Conservation (phyloP, 78 protist species). For the Emiliania huxleyi region DNA sequence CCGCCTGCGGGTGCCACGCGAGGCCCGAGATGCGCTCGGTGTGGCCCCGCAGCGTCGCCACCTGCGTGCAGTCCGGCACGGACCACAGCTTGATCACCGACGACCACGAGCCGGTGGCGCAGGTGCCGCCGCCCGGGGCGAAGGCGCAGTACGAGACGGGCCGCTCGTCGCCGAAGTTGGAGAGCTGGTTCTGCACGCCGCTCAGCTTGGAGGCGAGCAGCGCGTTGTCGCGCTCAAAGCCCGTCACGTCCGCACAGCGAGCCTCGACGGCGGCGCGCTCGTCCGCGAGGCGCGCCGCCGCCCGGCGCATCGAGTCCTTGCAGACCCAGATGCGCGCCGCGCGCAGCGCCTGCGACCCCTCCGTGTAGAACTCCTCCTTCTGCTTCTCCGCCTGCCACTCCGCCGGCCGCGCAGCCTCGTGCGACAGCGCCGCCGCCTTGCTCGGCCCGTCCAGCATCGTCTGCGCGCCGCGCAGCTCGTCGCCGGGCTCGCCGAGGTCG, state of each 20-base stretch:
- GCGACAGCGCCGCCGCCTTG: neutral
- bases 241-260: neutral
- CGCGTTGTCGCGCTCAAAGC: too few relatives aligned
- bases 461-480: neutral
- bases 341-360: constrained; percentile 4
- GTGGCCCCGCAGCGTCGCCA: constrained; percentile 8
- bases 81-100: neutral
- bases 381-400: neutral
- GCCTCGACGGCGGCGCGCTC: neutral
- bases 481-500: neutral
- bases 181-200: neutral
- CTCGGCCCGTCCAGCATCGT: neutral
- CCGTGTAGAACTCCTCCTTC: constrained; percentile 27
- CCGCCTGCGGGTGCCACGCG: constrained; percentile 12
- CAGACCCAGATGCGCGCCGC: neutral
- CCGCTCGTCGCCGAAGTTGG: constrained; percentile 8
- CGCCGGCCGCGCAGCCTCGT: neutral
- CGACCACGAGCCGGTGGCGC: constrained; percentile 34
- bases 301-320: neutral
- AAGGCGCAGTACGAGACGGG: neutral
- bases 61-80: neutral
- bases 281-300: neutral
- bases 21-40: constrained; percentile 5
- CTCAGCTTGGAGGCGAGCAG: neutral
- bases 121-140: neutral